Base-by-base conservation (phyloP, 2,329 filamentous ascomycete species). In the Calonectria naviculata region DNA sequence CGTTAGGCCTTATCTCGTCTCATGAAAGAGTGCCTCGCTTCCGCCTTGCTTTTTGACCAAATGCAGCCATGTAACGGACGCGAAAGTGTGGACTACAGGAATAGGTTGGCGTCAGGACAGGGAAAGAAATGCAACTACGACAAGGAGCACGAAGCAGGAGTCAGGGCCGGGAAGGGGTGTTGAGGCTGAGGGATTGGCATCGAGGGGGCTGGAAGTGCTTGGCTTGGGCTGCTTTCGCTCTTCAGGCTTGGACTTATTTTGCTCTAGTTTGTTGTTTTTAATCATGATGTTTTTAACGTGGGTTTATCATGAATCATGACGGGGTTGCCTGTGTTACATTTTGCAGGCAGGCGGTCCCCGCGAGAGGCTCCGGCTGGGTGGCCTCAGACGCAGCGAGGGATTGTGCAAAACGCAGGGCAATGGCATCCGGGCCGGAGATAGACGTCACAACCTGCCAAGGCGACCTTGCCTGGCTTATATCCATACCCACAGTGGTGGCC, bases 231-330 rank as follows among this genome's bases (percentile, higher is more conserved):
- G 38, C 41, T 36, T 44, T 63, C 47, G 19, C 31, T 69, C 49
- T 54, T 46, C n/a, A 49, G 60, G 61, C 41, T 56, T 46, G 24
- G 47, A 49, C 36, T 60, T 60, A 34, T 56, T 42, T 34, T 44
- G n/a, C 60, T 62, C 13, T 34, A 66, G n/a, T 24, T 46, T 62
- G 21, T 38, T 70, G 46, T 21, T 65, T 65, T 70, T 52, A 70
- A 65, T 61, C 26, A 70, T 34, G 44, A 58, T 49, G 29, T 65
- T 21, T 65, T 62, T n/a, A 49, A 52, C 67, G n/a, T 69, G 54
- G 67, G 67, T 58, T 21, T 38, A 21, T 61, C 28, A n/a, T n/a
- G n/a, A n/a, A 41, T 19, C 38, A 41, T 41, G 38, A 15, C 17
- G 15, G 38, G 38, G n/a, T 41, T 46, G 42, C 42, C 21, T 13